Percentiles rank a stretch among this genome's conserved stretches.
Conservation (phyloP, 2,329 filamentous ascomycete species). For the Penicillium brevicompactum region DNA sequence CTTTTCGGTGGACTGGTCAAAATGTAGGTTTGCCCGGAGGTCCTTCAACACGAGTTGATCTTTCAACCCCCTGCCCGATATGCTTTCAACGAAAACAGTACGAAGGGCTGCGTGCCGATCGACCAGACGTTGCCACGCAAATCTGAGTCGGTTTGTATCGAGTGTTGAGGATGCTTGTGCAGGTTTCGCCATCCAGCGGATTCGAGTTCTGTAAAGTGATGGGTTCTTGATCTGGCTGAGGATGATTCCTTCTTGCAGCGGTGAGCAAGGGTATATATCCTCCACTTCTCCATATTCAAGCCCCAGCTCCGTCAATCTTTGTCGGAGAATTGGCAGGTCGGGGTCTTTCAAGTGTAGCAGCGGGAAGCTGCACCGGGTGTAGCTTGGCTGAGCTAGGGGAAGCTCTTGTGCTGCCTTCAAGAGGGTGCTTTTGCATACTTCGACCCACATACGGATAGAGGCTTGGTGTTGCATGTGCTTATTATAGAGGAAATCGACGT, state of each 20-base stretch:
- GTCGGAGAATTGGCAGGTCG: not conserved
- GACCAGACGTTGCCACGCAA: not conserved
- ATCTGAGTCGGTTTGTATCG: not conserved
- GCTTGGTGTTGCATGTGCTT: not conserved
- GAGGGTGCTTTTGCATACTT: not conserved
- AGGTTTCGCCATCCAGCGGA: not conserved
- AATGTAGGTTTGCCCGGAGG: not conserved
- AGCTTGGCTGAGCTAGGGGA: not conserved
- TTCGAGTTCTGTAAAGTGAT: not conserved
- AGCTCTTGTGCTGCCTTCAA: not conserved
- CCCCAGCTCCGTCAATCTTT: not conserved
- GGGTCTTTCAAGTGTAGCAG: not conserved
- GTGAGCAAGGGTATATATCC: not conserved
- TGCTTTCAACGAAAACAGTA: not conserved
- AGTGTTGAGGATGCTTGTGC: not conserved
- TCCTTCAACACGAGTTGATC: not conserved
- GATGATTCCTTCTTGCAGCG: not conserved
- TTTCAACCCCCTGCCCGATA: not conserved
- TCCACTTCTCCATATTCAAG: not conserved
- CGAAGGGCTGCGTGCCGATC: not conserved
- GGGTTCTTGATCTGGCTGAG: not conserved
- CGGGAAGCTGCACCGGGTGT: not conserved
- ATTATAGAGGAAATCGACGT: not conserved
- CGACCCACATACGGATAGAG: not conserved
- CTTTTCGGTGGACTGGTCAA: not conserved